Evolutionary conservation across 441 rosid genomes (phyloP).

Genomic region (Francoa sonchifolia): DNA sequence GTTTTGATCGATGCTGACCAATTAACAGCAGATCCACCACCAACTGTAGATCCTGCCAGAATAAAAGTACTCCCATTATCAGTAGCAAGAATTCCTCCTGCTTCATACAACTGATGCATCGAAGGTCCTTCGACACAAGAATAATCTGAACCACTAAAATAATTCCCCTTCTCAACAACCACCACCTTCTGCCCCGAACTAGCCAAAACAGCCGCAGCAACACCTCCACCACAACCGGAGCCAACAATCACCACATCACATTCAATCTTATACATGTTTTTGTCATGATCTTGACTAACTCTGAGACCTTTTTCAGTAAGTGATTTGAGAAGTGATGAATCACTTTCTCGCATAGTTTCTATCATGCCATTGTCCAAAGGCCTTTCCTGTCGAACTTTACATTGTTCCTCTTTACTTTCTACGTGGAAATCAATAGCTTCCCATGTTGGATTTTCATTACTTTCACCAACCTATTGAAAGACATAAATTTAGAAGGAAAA

Average conservation of each 20-base stretch:
- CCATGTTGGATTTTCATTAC: slow-evolving; percentile 14
- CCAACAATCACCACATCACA: slow-evolving; percentile 74
- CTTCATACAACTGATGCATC: slow-evolving; percentile 36
- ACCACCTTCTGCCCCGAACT: slow-evolving; percentile 60
- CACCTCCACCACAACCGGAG: slow-evolving; percentile 93
- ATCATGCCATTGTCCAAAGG: slow-evolving; percentile 47
- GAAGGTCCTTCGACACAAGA: slow-evolving; percentile 62
- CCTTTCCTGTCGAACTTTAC: not conserved
- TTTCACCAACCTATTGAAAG: slow-evolving; percentile 2
- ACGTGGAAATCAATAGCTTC: slow-evolving; percentile 16
- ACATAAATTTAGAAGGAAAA: not conserved
- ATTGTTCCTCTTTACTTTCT: not conserved
- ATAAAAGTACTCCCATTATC: slow-evolving; percentile 24
- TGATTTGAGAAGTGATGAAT: slow-evolving; percentile 31
- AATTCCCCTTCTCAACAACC: slow-evolving; percentile 77
- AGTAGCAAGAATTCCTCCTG: slow-evolving; percentile 48
- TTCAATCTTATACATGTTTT: slow-evolving; percentile 30
- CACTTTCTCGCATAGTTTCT: slow-evolving; percentile 41
- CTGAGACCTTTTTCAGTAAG: slow-evolving; percentile 49
- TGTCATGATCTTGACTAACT: slow-evolving; percentile 17
- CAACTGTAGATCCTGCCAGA: slow-evolving; percentile 65
- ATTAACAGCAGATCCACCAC: slow-evolving; percentile 81
- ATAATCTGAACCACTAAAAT: slow-evolving; percentile 43
- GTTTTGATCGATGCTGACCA: slow-evolving; percentile 83
- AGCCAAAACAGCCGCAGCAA: slow-evolving; percentile 74